Conservation (phyloP, 2,329 filamentous ascomycete species). For the Eurotiales sp. region DNA sequence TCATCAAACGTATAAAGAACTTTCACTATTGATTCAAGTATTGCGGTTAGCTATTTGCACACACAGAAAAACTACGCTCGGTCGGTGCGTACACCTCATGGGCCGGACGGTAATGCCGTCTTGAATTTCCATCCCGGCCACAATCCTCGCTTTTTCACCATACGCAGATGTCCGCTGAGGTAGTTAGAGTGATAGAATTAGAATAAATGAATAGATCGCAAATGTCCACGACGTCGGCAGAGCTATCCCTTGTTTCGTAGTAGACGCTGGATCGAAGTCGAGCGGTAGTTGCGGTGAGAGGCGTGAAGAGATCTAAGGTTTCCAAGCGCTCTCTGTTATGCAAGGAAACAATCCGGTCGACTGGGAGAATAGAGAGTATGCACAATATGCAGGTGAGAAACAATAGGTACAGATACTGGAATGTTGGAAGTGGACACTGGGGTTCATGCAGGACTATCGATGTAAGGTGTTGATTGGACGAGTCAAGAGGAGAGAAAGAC, state of each 20-base stretch:
- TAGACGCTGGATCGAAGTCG: neutral
- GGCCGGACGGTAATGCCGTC: conserved; percentile 57
- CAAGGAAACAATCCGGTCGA: conserved; percentile 24
- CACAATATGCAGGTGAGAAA: conserved; percentile 19
- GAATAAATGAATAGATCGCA: neutral
- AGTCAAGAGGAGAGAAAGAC: neutral
- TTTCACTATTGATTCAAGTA: conserved; percentile 63
- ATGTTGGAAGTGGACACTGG: conserved; percentile 12
- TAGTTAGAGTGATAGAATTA: neutral
- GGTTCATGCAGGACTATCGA: conserved; percentile 3
- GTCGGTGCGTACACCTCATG: conserved; percentile 61
- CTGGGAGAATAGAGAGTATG: conserved; percentile 31
- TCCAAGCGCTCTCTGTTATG: conserved; percentile 14
- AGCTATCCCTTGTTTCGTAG: neutral
- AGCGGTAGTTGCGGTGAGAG: conserved; percentile 14
- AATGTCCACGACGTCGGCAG: neutral
- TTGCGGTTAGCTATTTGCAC: conserved; percentile 9
- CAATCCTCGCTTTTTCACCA: conserved; percentile 11
- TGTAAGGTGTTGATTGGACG: conserved; percentile 13
- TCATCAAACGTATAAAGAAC: conserved; percentile 95
- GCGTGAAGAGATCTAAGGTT: conserved; percentile 11
- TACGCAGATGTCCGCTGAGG: conserved; percentile 10
- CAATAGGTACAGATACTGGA: conserved; percentile 28
- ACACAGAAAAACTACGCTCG: neutral
- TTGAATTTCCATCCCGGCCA: conserved; percentile 40